Conservation (phyloP, 139 green algal species). For the Chlamydomonas applanata region DNA sequence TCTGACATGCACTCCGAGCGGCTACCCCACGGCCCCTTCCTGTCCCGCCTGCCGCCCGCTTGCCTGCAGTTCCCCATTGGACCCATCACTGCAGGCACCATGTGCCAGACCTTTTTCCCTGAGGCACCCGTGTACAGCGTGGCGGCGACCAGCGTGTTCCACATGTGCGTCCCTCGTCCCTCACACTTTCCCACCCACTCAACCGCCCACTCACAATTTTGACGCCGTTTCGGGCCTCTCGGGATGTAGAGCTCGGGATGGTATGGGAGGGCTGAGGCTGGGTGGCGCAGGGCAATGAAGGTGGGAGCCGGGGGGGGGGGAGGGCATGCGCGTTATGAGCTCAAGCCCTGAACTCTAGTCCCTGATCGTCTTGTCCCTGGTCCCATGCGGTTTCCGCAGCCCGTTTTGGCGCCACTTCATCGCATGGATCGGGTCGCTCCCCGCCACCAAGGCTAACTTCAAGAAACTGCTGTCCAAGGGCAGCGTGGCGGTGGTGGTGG, state of each 20-base stretch:
- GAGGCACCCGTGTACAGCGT: constrained; percentile 12
- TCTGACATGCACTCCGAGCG: background rate
- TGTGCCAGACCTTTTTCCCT: constrained; percentile 16
- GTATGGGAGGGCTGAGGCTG: too few relatives aligned
- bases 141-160: constrained; percentile 14
- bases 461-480: too few relatives aligned
- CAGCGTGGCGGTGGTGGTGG: constrained; percentile 15
- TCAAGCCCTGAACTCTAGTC: too few relatives aligned
- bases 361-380: background rate
- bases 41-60: too few relatives aligned
- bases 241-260: too few relatives aligned
- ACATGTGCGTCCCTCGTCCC: constrained; percentile 2
- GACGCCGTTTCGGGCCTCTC: too few relatives aligned
- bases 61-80: constrained; percentile 20
- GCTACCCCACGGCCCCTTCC: background rate
- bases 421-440: constrained; percentile 47
- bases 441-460: constrained; percentile 22
- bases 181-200: too few relatives aligned
- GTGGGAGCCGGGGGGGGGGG: too few relatives aligned
- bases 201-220: too few relatives aligned
- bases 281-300: too few relatives aligned
- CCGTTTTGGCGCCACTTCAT: constrained; percentile 18
- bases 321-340: too few relatives aligned
- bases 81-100: constrained; percentile 6
- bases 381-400: background rate